Evolutionary conservation across 768 basidiomycete species (phyloP).

Genomic region (Mycena alexandri): DNA sequence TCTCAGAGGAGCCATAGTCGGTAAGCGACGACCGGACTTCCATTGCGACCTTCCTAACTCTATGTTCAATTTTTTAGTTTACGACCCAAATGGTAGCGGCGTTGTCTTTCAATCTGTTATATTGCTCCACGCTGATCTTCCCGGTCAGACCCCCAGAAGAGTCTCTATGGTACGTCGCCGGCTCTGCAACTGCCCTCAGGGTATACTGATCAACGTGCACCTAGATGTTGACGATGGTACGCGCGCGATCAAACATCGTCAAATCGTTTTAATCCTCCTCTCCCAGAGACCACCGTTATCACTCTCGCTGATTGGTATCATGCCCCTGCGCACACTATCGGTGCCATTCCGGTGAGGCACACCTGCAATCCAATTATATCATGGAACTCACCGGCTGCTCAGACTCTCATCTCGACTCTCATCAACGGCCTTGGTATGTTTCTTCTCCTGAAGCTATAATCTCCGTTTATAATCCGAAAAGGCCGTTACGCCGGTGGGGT

Average conservation of each 20-base stretch:
- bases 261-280: background rate
- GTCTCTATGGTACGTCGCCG: conserved; percentile 35
- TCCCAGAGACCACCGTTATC: conserved; percentile 39
- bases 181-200: background rate
- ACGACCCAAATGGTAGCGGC: conserved; percentile 45
- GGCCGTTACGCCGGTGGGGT: conserved; percentile 19
- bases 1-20: conserved; percentile 56
- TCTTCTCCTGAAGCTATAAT: background rate
- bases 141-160: conserved; percentile 38
- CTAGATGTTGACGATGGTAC: conserved; percentile 29
- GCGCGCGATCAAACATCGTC: background rate
- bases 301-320: conserved; percentile 49
- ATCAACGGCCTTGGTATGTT: conserved; percentile 8
- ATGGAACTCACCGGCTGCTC: background rate
- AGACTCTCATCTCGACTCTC: conserved; percentile 18
- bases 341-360: background rate
- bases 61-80: conserved; percentile 35
- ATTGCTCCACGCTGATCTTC: too few relatives aligned
- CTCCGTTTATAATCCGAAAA: too few relatives aligned
- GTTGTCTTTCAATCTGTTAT: too few relatives aligned
- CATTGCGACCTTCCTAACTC: too few relatives aligned
- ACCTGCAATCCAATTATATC: too few relatives aligned
- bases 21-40: too few relatives aligned
- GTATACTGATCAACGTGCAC: conserved; percentile 45
- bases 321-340: background rate